Conservation (phyloP, 768 basidiomycete species). For the Leccinum arenicola region DNA sequence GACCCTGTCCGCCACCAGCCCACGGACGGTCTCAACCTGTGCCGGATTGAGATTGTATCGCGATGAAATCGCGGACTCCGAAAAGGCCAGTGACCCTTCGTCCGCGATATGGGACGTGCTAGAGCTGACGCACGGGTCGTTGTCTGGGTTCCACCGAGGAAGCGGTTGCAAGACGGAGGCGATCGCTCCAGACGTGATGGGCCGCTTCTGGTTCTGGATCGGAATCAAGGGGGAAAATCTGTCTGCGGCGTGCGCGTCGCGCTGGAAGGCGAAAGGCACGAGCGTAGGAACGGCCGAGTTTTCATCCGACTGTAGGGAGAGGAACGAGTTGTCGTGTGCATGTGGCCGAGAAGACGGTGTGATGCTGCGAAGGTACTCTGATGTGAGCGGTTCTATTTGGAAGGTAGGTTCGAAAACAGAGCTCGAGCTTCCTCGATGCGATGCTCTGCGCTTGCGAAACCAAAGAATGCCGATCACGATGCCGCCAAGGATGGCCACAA, state of each 20-base stretch:
- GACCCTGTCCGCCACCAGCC: constrained; percentile 6
- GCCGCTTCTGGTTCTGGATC: background rate
- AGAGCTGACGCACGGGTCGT: background rate
- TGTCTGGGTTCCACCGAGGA: background rate
- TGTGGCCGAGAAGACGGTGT: background rate
- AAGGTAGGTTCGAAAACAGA: background rate
- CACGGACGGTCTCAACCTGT: constrained; percentile 14
- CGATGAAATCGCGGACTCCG: background rate
- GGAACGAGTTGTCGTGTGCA: background rate
- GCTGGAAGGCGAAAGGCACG: constrained; percentile 10
- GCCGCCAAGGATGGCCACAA: background rate
- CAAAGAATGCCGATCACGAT: constrained; percentile 6
- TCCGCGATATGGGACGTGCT: background rate
- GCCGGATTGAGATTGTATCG: constrained; percentile 8
- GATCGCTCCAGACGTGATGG: background rate
- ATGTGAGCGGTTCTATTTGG: constrained; percentile 7
- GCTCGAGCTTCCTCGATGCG: background rate
- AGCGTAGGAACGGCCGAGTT: background rate
- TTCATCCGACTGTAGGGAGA: background rate
- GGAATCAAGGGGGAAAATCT: background rate
- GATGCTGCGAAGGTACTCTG: background rate
- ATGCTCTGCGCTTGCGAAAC: constrained; percentile 7
- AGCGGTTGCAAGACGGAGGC: constrained; percentile 2
- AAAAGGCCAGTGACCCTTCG: background rate
- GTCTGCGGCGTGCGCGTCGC: constrained; percentile 3